These are phyloP conservation scores for Gynochthodes officinalis DNA, from an alignment of 257 asterid genomes.

Conservation along the genomic window DNA sequence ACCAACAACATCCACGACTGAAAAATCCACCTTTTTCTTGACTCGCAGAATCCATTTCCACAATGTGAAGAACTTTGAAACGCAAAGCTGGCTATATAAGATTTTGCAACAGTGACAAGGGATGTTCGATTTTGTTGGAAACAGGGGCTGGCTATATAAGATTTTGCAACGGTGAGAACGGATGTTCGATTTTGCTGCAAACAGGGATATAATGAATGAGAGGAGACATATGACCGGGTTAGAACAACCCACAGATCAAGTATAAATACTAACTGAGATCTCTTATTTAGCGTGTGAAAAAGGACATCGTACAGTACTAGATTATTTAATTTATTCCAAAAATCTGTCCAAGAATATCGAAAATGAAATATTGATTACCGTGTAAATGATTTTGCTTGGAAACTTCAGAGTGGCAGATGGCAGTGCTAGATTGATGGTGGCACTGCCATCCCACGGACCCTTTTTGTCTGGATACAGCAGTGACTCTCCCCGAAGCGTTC, in stretches of 20 bases:
- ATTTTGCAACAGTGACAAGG: too few relatives aligned
- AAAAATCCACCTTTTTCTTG: conserved; percentile 17
- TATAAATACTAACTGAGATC: not conserved
- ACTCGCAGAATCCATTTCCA: conserved; percentile 29
- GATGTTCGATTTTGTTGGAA: too few relatives aligned
- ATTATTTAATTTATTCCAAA: not conserved
- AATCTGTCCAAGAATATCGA: not conserved
- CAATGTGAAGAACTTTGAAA: conserved; percentile 4
- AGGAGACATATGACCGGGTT: not conserved
- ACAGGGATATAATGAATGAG: not conserved
- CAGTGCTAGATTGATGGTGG: not conserved
- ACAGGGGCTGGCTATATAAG: too few relatives aligned
- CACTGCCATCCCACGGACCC: not conserved
- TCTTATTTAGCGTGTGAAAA: too few relatives aligned
- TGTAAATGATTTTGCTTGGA: not conserved
- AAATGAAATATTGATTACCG: not conserved
- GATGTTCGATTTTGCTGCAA: not conserved
- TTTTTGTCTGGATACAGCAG: conserved; percentile 6
- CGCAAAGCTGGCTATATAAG: too few relatives aligned
- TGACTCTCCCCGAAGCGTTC: not conserved
- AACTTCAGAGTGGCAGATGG: not conserved
- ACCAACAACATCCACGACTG: not conserved
- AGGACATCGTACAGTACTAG: too few relatives aligned
- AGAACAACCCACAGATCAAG: not conserved
- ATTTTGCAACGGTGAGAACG: too few relatives aligned